Base-by-base conservation (phyloP, 2,329 filamentous ascomycete genomes). In the Penicillium sp. region DNA sequence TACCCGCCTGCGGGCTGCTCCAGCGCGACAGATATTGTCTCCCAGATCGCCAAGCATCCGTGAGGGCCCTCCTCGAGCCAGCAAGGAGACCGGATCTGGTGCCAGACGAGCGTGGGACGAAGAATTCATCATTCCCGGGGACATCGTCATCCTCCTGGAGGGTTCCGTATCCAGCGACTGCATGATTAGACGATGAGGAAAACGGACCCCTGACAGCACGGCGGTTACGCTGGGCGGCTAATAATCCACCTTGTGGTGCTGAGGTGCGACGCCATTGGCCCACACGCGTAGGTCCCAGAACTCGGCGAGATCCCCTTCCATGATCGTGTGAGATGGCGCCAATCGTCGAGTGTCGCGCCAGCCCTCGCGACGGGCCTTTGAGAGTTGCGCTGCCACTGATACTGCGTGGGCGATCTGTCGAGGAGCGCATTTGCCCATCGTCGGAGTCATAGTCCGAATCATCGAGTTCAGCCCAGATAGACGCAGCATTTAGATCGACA, bases 401-500 rank as follows among this genome's bases (percentile, higher is more conserved):
- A 43, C 60, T 68, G 45, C 67, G 61, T 29, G 61, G 62, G 10
- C 61, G 61, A 41, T 55, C 61, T 52, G 35, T 47, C 16, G 40
- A 56, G 44, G 38, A 59, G 18, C 53, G 63, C 26, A 44, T 41
- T 13, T 55, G 55, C 1, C 55, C 29, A 23, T 55, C 51, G 3
- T 51, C 44, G 26, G 60, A 55, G 19, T 70, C 71, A 53, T 68
- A 66, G 19, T 84, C 81, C 38, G 88, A 84, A 64, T 96, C 91
- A 67, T 94, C 87, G 13, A 96, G 79, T 69, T 95, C 91, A 52
- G 86, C 89, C 91, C 91, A 96, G 30, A 96, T 94, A 63, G 94
- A 89, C 34, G 85, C 85, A 1, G 84, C 83, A 68, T 94, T 89
- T 53, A 79, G 83, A 84, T 49, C 84, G 68, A 70, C 68, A 36